phyloP scores from a whole-genome alignment of 2,329 filamentous ascomycete species.

The Colletotrichum sp. region DNA sequence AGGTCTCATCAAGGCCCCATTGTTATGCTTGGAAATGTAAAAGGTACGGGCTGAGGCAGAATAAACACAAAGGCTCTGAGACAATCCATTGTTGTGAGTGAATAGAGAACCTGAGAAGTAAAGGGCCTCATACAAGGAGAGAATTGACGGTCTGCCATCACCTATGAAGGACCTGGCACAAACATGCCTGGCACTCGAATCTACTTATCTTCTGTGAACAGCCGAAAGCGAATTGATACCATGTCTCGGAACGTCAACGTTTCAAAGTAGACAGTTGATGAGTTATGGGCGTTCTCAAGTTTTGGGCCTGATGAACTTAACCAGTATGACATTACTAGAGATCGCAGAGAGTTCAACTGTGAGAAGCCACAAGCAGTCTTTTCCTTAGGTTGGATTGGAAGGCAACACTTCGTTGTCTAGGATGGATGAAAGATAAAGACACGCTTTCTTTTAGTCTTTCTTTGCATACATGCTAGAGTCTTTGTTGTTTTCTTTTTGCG shows the following conservation, averaged over 20 bases:
- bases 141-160: not conserved
- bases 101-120: not conserved
- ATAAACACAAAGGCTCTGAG: not conserved
- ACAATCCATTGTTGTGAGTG: not conserved
- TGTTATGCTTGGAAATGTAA: not conserved
- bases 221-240: not conserved
- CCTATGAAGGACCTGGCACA: not conserved
- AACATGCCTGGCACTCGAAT: not conserved
- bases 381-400: not conserved
- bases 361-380: not conserved
- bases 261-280: not conserved
- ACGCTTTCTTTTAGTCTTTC: not conserved
- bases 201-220: not conserved
- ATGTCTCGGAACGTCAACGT: not conserved
- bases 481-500: not conserved
- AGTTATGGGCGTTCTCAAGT: not conserved
- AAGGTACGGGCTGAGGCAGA: not conserved
- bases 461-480: not conserved
- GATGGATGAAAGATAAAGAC: not conserved
- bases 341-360: not conserved
- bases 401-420: not conserved
- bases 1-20: not conserved
- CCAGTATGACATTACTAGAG: not conserved
- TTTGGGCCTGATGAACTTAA: not conserved
- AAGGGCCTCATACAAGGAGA: not conserved